These are phyloP conservation scores for Candida pseudoglaebosa DNA, from an alignment of 805 yeast species.

Conservation along the genomic window DNA sequence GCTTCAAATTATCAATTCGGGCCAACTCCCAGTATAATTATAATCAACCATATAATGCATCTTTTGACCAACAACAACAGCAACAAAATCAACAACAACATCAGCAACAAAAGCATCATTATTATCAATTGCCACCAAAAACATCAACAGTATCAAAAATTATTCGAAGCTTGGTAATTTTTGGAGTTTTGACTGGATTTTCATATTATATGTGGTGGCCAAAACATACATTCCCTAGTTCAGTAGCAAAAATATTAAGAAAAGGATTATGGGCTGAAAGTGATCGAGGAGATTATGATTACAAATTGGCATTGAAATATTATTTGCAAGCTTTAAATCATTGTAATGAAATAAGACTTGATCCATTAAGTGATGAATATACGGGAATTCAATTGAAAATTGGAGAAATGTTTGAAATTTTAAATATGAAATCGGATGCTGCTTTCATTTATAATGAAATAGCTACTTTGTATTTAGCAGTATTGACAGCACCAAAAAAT, in stretches of 20 bases:
- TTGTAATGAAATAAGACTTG: conserved; percentile 53
- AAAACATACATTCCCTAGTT: conserved; percentile 59
- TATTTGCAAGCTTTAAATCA: conserved; percentile 72
- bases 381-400: conserved; percentile 87
- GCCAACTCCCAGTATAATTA: conserved; percentile 10
- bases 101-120: background rate
- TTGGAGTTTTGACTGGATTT: conserved; percentile 16
- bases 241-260: conserved; percentile 69
- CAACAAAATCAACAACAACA: too few relatives aligned
- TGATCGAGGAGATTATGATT: conserved; percentile 60
- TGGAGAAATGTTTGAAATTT: conserved; percentile 79
- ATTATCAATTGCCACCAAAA: conserved; percentile 9
- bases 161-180: conserved; percentile 10
- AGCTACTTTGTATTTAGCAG: conserved; percentile 53
- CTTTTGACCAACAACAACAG: background rate
- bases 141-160: conserved; percentile 12
- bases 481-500: conserved; percentile 39
- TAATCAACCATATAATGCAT: conserved; percentile 13
- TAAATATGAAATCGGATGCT: conserved; percentile 62
- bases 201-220: conserved; percentile 55
- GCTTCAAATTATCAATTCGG: too few relatives aligned
- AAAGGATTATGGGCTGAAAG: conserved; percentile 83
- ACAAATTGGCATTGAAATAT: conserved; percentile 60
- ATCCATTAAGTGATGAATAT: conserved; percentile 67
- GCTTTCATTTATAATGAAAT: conserved; percentile 63